These are phyloP conservation scores for Backusella luteola DNA, from an alignment of 192 early-diverging fungal species.

Conservation along the genomic window DNA sequence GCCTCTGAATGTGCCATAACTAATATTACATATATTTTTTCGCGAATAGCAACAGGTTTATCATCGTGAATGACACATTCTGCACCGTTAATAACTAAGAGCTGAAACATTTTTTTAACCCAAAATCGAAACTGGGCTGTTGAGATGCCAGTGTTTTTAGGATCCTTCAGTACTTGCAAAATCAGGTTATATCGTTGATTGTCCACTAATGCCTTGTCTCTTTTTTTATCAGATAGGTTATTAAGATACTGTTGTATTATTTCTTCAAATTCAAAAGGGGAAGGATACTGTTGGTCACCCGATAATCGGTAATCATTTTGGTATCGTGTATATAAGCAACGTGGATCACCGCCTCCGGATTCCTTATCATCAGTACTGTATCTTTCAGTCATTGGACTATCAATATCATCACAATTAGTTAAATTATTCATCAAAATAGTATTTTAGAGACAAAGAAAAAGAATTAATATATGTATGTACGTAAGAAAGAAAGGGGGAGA, in stretches of 20 bases:
- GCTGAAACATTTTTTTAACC: constrained; percentile 54
- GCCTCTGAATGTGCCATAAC: constrained; percentile 46
- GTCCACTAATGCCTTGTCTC: constrained; percentile 48
- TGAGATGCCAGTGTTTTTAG: constrained; percentile 50
- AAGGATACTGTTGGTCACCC: constrained; percentile 35
- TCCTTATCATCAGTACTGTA: neutral
- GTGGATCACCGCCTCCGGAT: neutral
- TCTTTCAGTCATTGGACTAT: neutral
- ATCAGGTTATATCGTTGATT: constrained; percentile 46
- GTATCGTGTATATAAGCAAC: neutral
- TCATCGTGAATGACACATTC: constrained; percentile 47
- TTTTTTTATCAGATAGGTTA: constrained; percentile 47
- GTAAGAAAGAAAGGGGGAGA: neutral
- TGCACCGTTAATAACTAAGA: constrained; percentile 21
- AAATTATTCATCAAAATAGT: neutral
- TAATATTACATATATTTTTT: constrained; percentile 43
- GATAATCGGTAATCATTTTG: constrained; percentile 9
- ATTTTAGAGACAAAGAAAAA: neutral
- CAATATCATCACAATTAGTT: neutral
- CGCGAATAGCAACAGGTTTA: constrained; percentile 49
- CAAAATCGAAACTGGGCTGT: constrained; percentile 53
- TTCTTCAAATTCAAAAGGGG: constrained; percentile 39
- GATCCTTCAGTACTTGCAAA: constrained; percentile 48
- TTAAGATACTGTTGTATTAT: constrained; percentile 48
- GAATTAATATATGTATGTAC: neutral